Conservation (phyloP, 2,329 filamentous ascomycete species). For the Paecilomyces formosus region DNA sequence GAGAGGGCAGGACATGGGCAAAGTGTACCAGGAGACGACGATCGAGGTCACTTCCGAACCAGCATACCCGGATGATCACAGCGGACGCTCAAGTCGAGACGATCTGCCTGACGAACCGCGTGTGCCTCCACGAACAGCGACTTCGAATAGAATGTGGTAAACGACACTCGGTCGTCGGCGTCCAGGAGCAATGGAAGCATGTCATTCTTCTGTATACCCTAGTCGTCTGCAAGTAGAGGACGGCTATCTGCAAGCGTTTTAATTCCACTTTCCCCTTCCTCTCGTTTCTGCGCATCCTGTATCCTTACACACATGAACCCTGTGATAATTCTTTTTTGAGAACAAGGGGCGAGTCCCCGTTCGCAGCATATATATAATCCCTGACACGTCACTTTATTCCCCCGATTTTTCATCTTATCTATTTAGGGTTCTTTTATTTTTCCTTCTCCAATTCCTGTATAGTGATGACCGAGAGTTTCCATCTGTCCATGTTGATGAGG, state of each 20-base stretch:
- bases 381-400: background rate
- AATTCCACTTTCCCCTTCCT: background rate
- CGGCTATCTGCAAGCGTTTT: background rate
- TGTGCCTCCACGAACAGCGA: background rate
- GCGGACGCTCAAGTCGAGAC: slow-evolving; percentile 21
- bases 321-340: background rate
- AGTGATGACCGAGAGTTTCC: background rate
- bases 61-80: slow-evolving; percentile 18
- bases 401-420: background rate
- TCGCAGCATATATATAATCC: background rate
- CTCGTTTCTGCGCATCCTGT: background rate
- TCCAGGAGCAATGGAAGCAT: background rate
- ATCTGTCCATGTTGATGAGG: background rate
- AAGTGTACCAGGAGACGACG: slow-evolving; percentile 38
- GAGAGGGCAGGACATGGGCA: slow-evolving; percentile 28
- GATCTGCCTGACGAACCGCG: slow-evolving; percentile 9
- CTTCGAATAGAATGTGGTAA: background rate
- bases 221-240: background rate
- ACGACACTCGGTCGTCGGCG: background rate
- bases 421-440: background rate
- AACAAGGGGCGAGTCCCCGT: background rate
- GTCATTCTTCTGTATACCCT: background rate
- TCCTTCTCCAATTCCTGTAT: background rate
- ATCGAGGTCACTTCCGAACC: slow-evolving; percentile 35
- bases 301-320: background rate